Evolutionary conservation across 31 red algal species (phyloP).

Genomic region (Asparagopsis taxiformis): DNA sequence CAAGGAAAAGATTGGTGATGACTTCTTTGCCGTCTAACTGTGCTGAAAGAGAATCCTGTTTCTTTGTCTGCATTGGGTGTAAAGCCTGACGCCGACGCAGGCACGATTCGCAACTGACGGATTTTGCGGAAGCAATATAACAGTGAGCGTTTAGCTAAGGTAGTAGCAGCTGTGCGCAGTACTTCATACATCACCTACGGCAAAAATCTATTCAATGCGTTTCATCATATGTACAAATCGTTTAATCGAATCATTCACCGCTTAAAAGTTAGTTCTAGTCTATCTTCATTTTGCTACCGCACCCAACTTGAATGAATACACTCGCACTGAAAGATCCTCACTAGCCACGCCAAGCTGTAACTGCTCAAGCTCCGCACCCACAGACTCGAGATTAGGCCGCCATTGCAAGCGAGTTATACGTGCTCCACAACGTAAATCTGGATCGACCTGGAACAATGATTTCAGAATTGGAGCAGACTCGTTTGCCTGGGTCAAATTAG

Average conservation of each 20-base stretch:
- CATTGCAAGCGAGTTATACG: conserved; percentile 51
- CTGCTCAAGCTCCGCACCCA: neutral
- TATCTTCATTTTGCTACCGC: neutral
- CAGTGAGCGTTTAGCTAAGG: too few species aligned
- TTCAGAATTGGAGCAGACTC: neutral
- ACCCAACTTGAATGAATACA: conserved; percentile 8
- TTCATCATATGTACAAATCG: neutral
- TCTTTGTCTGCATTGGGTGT: neutral
- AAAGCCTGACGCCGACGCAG: too few species aligned
- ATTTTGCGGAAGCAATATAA: too few species aligned
- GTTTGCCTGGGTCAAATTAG: neutral
- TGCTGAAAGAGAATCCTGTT: neutral
- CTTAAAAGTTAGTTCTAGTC: conserved; percentile 2
- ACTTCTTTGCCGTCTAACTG: conserved; percentile 57
- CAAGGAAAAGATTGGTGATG: conserved; percentile 83
- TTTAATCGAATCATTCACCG: neutral
- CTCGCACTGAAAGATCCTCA: conserved; percentile 60
- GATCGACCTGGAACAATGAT: neutral
- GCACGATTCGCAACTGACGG: too few species aligned
- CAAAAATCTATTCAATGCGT: too few species aligned
- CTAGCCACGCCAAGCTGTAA: conserved; percentile 45
- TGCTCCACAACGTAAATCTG: conserved; percentile 36
- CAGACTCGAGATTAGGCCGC: conserved; percentile 24
- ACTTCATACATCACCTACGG: too few species aligned
- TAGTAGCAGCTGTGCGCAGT: too few species aligned